phyloP scores from a whole-genome alignment of 352 stramenopile genomes.

The Peronosclerospora sorghi region DNA sequence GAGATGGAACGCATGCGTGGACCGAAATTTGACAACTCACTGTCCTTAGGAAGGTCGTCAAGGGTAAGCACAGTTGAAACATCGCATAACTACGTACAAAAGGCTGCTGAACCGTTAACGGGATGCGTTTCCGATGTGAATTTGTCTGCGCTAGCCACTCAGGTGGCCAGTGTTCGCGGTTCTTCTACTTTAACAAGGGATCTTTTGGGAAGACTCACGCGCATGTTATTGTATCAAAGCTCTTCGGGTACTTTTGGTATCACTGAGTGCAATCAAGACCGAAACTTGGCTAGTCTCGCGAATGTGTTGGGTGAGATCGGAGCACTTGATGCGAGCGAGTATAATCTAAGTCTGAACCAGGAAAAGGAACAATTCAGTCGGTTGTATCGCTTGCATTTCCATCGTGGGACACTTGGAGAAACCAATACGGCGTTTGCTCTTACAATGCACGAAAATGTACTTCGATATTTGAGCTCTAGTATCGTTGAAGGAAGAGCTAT shows the following conservation, averaged over 20 bases:
- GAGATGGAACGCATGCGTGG: conserved; percentile 30
- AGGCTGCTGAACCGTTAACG: neutral
- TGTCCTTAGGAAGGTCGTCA: conserved; percentile 3
- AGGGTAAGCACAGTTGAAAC: neutral
- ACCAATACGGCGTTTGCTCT: conserved; percentile 32
- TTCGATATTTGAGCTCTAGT: conserved; percentile 50
- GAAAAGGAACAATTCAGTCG: conserved; percentile 35
- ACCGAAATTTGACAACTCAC: conserved; percentile 43
- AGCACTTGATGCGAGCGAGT: conserved; percentile 40
- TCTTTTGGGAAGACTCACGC: conserved; percentile 32
- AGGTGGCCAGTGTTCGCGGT: conserved; percentile 20
- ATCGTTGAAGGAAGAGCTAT: conserved; percentile 39
- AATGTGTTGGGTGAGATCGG: conserved; percentile 59
- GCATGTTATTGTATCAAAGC: conserved; percentile 45
- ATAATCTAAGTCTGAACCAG: conserved; percentile 47
- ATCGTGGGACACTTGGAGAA: conserved; percentile 40
- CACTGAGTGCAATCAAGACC: neutral
- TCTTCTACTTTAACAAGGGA: conserved; percentile 9
- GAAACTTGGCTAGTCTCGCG: conserved; percentile 26
- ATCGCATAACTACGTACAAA: no score
- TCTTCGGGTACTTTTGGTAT: conserved; percentile 13
- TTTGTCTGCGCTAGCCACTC: conserved; percentile 17
- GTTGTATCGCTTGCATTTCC: conserved; percentile 48
- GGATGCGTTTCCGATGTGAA: conserved; percentile 11
- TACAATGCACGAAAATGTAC: conserved; percentile 49